phyloP scores from a whole-genome alignment of 352 stramenopile species.

The Pythium scleroteichum region DNA sequence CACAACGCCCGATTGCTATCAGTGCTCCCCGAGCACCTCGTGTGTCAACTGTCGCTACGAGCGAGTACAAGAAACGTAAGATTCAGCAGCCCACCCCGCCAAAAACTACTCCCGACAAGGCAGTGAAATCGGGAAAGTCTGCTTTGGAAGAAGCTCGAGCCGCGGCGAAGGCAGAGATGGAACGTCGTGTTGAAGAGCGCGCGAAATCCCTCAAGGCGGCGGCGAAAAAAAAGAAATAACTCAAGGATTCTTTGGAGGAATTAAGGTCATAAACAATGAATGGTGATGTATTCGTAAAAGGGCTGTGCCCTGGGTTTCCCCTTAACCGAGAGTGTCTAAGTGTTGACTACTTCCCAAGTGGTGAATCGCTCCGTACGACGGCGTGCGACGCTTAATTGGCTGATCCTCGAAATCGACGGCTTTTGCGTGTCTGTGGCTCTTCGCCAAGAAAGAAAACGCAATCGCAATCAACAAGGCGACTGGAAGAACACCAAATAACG shows the following conservation, averaged over 20 bases:
- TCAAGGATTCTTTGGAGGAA: neutral
- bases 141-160: constrained; percentile 57
- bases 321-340: constrained; percentile 17
- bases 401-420: constrained; percentile 10
- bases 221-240: constrained; percentile 73
- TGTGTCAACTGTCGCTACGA: constrained; percentile 9
- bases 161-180: constrained; percentile 73
- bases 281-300: constrained; percentile 23
- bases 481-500: constrained; percentile 34
- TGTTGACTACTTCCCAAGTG: constrained; percentile 22
- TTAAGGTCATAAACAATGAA: constrained; percentile 5
- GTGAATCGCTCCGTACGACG: constrained; percentile 28
- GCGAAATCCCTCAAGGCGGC: constrained; percentile 45
- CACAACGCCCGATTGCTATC: constrained; percentile 20
- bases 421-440: constrained; percentile 11
- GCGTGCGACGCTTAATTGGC: constrained; percentile 17
- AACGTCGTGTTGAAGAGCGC: constrained; percentile 66
- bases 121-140: constrained; percentile 11
- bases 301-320: neutral
- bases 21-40: neutral
- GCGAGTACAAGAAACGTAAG: constrained; percentile 60
- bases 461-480: too few species aligned
- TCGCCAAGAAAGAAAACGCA: constrained; percentile 49
- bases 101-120: constrained; percentile 27
- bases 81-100: constrained; percentile 28